These are phyloP conservation scores for Teratosphaeria viscida DNA, from an alignment of 2,329 filamentous ascomycete genomes.

Conservation along the genomic window DNA sequence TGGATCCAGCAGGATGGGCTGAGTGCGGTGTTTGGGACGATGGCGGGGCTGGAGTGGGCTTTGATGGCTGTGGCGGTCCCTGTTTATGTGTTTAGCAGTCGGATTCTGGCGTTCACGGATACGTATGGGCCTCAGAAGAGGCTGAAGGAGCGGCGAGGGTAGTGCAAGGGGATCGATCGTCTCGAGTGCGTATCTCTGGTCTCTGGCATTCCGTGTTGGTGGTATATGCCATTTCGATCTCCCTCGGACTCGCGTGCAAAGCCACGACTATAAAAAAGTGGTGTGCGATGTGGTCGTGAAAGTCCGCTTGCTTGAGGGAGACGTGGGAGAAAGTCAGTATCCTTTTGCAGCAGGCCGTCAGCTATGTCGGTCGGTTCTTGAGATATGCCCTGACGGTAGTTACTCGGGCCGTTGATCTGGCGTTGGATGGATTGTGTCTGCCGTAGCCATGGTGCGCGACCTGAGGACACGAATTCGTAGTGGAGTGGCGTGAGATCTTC, in stretches of 20 bases:
- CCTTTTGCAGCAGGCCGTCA: conserved; percentile 62
- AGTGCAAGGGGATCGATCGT: not conserved
- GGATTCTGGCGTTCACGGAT: conserved; percentile 6
- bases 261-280: conserved; percentile 68
- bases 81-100: conserved; percentile 9
- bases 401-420: too few relatives aligned
- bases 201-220: conserved; percentile 58
- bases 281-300: conserved; percentile 75
- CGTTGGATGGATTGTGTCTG: not conserved
- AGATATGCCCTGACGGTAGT: conserved; percentile 36
- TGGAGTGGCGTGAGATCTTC: not conserved
- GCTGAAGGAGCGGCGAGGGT: not conserved
- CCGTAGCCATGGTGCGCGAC: not conserved
- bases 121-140: conserved; percentile 12
- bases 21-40: conserved; percentile 16
- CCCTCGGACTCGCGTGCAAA: conserved; percentile 54
- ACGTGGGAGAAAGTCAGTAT: conserved; percentile 65
- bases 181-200: conserved; percentile 16
- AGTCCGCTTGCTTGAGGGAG: conserved; percentile 66
- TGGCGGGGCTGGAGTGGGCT: conserved; percentile 17
- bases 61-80: conserved; percentile 10
- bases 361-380: conserved; percentile 51
- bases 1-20: conserved; percentile 16
- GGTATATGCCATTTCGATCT: conserved; percentile 55
- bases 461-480: not conserved